Percentiles rank a stretch among this genome's conserved stretches.
phyloP scores from a whole-genome alignment of 306 rosid species.

The Vicia sativa region DNA sequence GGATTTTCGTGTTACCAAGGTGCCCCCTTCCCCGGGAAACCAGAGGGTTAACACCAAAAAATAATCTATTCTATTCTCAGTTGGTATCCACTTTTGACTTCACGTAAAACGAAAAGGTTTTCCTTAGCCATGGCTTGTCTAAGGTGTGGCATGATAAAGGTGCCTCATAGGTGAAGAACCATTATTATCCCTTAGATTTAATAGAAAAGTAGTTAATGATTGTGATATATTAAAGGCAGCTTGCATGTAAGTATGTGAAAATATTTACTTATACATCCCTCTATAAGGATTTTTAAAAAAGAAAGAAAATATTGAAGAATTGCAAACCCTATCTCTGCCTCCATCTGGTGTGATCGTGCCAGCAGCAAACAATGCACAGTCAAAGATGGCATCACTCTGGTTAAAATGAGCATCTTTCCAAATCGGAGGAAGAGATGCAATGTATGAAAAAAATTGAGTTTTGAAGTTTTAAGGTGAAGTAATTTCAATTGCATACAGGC shows the following conservation, averaged over 20 bases:
- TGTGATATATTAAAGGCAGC: constrained; percentile 4
- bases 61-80: not conserved
- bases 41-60: too few relatives aligned
- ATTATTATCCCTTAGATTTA: not conserved
- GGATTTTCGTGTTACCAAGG: too few relatives aligned
- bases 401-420: constrained; percentile 56
- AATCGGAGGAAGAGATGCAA: constrained; percentile 59
- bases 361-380: not conserved
- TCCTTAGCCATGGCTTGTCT: constrained; percentile 1
- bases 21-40: too few relatives aligned
- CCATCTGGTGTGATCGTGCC: not conserved
- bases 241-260: not conserved
- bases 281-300: not conserved
- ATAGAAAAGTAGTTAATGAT: not conserved
- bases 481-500: constrained; percentile 59
- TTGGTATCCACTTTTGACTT: constrained; percentile 3
- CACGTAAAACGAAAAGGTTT: not conserved
- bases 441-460: constrained; percentile 55
- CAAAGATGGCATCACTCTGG: constrained; percentile 64
- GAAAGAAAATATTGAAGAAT: not conserved
- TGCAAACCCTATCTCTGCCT: constrained; percentile 7
- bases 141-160: not conserved
- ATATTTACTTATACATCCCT: not conserved
- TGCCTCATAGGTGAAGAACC: not conserved
- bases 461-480: constrained; percentile 49